Evolutionary conservation across 116 monocot genomes (phyloP).

Genomic region (Iris pallida): DNA sequence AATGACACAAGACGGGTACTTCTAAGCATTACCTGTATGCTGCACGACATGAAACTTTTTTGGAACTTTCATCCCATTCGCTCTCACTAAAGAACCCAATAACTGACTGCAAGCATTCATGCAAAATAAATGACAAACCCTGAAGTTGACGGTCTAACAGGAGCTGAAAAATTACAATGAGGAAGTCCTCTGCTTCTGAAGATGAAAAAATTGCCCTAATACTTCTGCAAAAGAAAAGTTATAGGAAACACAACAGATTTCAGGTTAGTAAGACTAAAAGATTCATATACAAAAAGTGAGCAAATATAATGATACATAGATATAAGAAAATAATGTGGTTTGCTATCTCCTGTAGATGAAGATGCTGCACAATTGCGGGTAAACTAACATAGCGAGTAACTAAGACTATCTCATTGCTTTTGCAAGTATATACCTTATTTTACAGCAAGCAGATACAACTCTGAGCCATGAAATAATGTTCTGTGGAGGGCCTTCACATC

Average conservation of each 20-base stretch:
- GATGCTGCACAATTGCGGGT: neutral
- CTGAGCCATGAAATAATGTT: constrained; percentile 83
- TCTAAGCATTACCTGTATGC: constrained; percentile 49
- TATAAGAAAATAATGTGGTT: neutral
- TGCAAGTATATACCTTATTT: constrained; percentile 51
- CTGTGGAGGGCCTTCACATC: constrained; percentile 60
- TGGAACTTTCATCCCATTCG: constrained; percentile 69
- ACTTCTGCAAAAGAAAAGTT: constrained; percentile 36
- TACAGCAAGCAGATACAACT: constrained; percentile 55
- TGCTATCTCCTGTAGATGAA: neutral
- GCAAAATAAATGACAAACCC: constrained; percentile 44
- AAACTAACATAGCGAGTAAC: neutral
- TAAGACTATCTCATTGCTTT: neutral
- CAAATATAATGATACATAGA: neutral
- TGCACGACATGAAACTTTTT: constrained; percentile 44
- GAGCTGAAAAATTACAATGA: constrained; percentile 46
- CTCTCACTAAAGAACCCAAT: constrained; percentile 52
- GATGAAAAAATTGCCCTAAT: constrained; percentile 39
- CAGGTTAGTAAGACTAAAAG: neutral
- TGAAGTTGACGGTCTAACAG: constrained; percentile 68
- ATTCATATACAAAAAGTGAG: neutral
- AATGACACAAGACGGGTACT: neutral
- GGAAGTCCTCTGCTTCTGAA: constrained; percentile 72
- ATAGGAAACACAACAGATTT: neutral
- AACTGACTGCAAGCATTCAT: constrained; percentile 68